Base-by-base conservation (phyloP, 2,329 filamentous ascomycete genomes). In the Aspergillus sp. region DNA sequence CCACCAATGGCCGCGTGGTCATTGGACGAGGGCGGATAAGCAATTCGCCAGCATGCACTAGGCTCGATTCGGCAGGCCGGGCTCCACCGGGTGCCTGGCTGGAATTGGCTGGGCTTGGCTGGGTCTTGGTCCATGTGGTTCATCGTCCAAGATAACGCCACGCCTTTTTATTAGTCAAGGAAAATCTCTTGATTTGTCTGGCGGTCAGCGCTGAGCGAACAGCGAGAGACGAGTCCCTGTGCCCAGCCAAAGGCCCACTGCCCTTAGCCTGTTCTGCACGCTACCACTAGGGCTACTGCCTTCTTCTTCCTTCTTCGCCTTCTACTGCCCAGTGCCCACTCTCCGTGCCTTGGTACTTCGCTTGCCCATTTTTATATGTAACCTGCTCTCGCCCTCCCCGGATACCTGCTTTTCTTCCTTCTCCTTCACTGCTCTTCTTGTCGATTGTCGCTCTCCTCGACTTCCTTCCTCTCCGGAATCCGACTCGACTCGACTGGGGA, bases 141-240 rank as follows among this genome's bases (percentile, higher is more conserved):
- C 53, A 36, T 45, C 53, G 39, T 51, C 39, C 54, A 50, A 56
- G 54, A 56, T 56, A 51, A 54, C 56, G 56, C 56, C 56, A 58
- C 52, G n/a, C 36, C 51, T 42, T 58, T 32, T 55, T 50, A 58
- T 58, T 58, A 58, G 16, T 58, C 54, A 55, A 45, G 36, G 18
- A 54, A 55, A 58, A 31, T 54, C 42, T 49, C 20, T 49, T 31
- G 49, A 53, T 47, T 53, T 56, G 24, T 51, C 32, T 24, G 24
- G 24, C 24, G 24, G 24, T 24, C 24, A 24, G 24, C 24, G 24
- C 55, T 45, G 36, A 31, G 18, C 26, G 20, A 31, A 11, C 36
- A 18, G 10, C 22, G 31, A 46, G 47, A 32, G n/a, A 49, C 46
- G 24, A 18, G 29, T 31, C 18, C 18, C 46, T 36, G 53, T 20